phyloP scores from a whole-genome alignment of 208 protist species.

The Leishmania mexicana region DNA sequence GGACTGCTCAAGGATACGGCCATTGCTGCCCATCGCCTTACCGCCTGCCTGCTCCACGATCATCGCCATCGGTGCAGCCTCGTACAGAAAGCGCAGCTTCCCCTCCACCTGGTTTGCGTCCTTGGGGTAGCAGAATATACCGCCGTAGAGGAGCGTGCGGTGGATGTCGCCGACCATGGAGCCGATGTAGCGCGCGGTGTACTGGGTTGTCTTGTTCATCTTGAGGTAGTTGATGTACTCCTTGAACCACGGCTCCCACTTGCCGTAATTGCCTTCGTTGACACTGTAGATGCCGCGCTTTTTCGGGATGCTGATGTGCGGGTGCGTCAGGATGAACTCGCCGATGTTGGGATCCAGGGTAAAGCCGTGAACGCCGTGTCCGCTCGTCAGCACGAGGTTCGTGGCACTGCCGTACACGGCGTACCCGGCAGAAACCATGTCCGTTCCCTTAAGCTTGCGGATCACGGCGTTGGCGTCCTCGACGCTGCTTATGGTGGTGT shows the following conservation, averaged over 20 bases:
- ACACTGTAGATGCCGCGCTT: slow-evolving; percentile 96
- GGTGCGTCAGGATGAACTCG: slow-evolving; percentile 97
- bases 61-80: slow-evolving; percentile 95
- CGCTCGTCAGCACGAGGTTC: slow-evolving; percentile 93
- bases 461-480: slow-evolving; percentile 80
- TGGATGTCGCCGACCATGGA: slow-evolving; percentile 98
- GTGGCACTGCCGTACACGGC: slow-evolving; percentile 96
- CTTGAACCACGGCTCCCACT: slow-evolving; percentile 82
- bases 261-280: slow-evolving; percentile 94
- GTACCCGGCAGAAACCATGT: slow-evolving; percentile 92
- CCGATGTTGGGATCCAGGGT: slow-evolving; percentile 96
- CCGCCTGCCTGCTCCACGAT: slow-evolving; percentile 93
- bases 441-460: slow-evolving; percentile 59
- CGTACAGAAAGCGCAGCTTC: slow-evolving; percentile 98
- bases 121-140: slow-evolving; percentile 98
- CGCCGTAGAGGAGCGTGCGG: slow-evolving; percentile 98
- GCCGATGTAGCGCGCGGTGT: slow-evolving; percentile 91
- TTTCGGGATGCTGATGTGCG: slow-evolving; percentile 90
- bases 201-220: slow-evolving; percentile 58
- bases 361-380: slow-evolving; percentile 93
- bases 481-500: slow-evolving; percentile 76
- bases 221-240: slow-evolving; percentile 79
- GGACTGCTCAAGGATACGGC: slow-evolving; percentile 84
- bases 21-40: slow-evolving; percentile 76
- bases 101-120: slow-evolving; percentile 93